Evolutionary conservation across 2,329 filamentous ascomycete genomes (phyloP).

Genomic region (Arthrinium puccinioides): DNA sequence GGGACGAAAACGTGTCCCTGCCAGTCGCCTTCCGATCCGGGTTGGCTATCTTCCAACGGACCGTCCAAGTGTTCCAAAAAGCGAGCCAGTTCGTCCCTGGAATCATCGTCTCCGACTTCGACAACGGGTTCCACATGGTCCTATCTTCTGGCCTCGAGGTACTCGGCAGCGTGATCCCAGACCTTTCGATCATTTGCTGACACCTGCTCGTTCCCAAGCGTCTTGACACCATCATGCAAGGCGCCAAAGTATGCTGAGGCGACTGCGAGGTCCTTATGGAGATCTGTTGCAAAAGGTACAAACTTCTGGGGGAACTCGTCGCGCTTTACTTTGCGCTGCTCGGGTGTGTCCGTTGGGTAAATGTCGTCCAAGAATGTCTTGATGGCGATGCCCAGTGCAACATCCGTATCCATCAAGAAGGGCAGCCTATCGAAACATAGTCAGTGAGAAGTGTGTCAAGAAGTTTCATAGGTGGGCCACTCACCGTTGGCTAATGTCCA

Average conservation of each 20-base stretch:
- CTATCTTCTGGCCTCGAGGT: constrained; percentile 33
- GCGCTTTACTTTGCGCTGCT: constrained; percentile 36
- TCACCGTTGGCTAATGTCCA: constrained; percentile 67
- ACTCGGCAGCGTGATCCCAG: constrained; percentile 50
- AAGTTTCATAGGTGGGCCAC: too few relatives aligned
- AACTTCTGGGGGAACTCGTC: constrained; percentile 43
- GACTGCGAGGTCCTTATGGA: constrained; percentile 52
- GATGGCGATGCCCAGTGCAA: constrained; percentile 70
- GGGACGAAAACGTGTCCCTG: too few relatives aligned
- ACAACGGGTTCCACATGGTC: not conserved
- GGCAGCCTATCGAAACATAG: constrained; percentile 60
- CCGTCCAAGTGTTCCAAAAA: too few relatives aligned
- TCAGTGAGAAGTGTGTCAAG: too few relatives aligned
- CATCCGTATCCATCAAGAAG: constrained; percentile 63
- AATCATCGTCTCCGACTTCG: too few relatives aligned
- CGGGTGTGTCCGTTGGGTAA: constrained; percentile 46
- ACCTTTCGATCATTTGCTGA: constrained; percentile 36
- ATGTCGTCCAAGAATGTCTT: constrained; percentile 75
- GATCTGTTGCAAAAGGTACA: constrained; percentile 51
- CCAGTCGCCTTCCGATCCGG: too few relatives aligned
- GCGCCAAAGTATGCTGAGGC: constrained; percentile 52
- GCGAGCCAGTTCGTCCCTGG: too few relatives aligned
- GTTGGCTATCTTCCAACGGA: too few relatives aligned
- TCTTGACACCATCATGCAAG: constrained; percentile 49
- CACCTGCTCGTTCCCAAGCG: constrained; percentile 40